A percentile compares a stretch with the other conserved stretches of the same genome.
Evolutionary conservation across 2,329 filamentous ascomycete genomes (phyloP).

Genomic region (Aspergillus eucalypticola): DNA sequence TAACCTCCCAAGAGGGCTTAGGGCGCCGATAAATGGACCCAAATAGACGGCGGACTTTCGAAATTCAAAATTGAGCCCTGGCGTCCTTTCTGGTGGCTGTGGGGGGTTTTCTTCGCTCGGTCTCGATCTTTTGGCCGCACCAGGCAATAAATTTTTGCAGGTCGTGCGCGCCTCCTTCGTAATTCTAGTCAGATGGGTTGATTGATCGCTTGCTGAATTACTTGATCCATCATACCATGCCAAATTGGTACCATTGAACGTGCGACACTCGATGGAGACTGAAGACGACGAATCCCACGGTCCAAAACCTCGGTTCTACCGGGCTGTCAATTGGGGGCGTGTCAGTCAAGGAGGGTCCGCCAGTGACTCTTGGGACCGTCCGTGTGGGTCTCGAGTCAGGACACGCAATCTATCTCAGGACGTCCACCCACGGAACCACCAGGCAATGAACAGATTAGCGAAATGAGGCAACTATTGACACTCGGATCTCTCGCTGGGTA

Average conservation of each 20-base stretch:
- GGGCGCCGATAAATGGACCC: background rate
- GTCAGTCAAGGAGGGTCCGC: constrained; percentile 5
- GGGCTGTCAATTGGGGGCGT: constrained; percentile 5
- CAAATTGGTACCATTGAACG: background rate
- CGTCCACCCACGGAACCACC: background rate
- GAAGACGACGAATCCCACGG: background rate
- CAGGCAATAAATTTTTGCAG: background rate
- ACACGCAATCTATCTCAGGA: constrained; percentile 10
- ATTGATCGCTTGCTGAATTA: background rate
- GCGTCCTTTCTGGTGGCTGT: constrained; percentile 7
- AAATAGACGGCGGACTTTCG: background rate
- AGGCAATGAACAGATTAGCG: background rate
- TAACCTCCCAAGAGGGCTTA: constrained; percentile 1
- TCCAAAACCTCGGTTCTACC: background rate
- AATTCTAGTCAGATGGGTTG: background rate
- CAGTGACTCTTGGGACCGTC: background rate
- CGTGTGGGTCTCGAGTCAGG: constrained; percentile 6
- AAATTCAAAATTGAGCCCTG: constrained; percentile 11
- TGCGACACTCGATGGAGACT: background rate
- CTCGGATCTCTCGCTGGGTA: background rate
- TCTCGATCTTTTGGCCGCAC: constrained; percentile 6
- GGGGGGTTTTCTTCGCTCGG: background rate
- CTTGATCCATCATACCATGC: background rate
- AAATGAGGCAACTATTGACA: constrained; percentile 1
- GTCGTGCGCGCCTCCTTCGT: background rate